phyloP scores from a whole-genome alignment of 1,284 basidiomycete genomes.

The Cryptococcus amylolentus region DNA sequence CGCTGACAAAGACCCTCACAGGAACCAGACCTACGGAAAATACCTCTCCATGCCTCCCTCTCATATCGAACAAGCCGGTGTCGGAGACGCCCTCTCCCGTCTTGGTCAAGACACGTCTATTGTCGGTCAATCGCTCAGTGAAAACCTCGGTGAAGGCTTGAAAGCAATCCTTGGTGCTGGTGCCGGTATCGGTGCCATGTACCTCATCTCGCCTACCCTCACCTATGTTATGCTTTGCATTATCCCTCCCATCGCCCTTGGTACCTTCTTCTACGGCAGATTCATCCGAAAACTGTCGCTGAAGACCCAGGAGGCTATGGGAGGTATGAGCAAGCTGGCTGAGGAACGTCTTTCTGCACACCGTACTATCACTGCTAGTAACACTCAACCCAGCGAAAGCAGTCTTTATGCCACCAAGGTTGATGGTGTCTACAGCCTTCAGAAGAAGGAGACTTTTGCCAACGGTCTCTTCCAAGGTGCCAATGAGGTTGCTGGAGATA shows the following conservation, averaged over 20 bases:
- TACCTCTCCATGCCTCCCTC: slow-evolving; percentile 45
- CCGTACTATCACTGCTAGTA: slow-evolving; percentile 45
- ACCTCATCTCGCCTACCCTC: slow-evolving; percentile 44
- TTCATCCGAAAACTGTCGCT: slow-evolving; percentile 46
- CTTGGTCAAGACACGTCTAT: slow-evolving; percentile 48
- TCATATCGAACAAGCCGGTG: slow-evolving; percentile 45
- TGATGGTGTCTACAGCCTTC: slow-evolving; percentile 40
- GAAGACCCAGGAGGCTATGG: slow-evolving; percentile 47
- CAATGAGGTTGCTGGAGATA: slow-evolving; percentile 46
- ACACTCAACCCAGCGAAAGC: slow-evolving; percentile 42
- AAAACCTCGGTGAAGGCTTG: slow-evolving; percentile 47
- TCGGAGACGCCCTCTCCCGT: slow-evolving; percentile 47
- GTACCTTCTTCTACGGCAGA: slow-evolving; percentile 46
- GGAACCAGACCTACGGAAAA: slow-evolving; percentile 46
- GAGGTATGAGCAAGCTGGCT: slow-evolving; percentile 45
- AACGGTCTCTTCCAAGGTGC: slow-evolving; percentile 47
- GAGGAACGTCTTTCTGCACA: slow-evolving; percentile 47
- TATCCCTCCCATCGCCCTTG: slow-evolving; percentile 47
- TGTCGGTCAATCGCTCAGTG: slow-evolving; percentile 42
- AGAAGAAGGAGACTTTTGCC: slow-evolving; percentile 46
- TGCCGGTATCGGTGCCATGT: slow-evolving; percentile 46
- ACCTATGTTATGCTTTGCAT: slow-evolving; percentile 45
- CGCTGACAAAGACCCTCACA: background rate
- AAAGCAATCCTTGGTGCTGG: slow-evolving; percentile 45
- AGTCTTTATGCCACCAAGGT: slow-evolving; percentile 39